A percentile compares a stretch with the other conserved stretches of the same genome.
These are phyloP conservation scores for Fusarium coffeatum DNA, from an alignment of 2,329 filamentous ascomycete species.

Conservation along the genomic window DNA sequence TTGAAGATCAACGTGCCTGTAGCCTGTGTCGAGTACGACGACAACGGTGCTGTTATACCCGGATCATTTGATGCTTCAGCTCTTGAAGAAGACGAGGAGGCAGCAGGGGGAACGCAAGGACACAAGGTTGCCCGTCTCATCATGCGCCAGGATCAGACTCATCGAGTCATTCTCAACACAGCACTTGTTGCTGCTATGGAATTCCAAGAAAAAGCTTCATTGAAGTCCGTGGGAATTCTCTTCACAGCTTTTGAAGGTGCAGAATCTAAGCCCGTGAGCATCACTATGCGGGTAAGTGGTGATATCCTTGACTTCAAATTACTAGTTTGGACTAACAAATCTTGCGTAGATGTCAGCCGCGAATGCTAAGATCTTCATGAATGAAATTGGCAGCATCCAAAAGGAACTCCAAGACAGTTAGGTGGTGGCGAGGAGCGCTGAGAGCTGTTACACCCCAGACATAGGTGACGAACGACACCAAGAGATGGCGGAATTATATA, in stretches of 20 bases:
- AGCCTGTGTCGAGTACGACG: conserved; percentile 66
- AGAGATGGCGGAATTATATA: conserved; percentile 20
- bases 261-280: conserved; percentile 65
- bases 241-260: conserved; percentile 72
- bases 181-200: conserved; percentile 81
- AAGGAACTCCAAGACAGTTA: conserved; percentile 60
- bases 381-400: conserved; percentile 62
- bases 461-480: conserved; percentile 19
- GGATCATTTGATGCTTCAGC: conserved; percentile 67
- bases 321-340: conserved; percentile 14
- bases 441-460: conserved; percentile 20
- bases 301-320: too few species aligned
- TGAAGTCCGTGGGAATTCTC: conserved; percentile 76
- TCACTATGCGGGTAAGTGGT: conserved; percentile 69
- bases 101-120: conserved; percentile 41
- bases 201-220: conserved; percentile 79
- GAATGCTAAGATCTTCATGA: conserved; percentile 64
- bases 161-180: conserved; percentile 88
- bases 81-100: conserved; percentile 59
- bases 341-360: conserved; percentile 61
- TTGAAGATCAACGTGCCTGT: conserved; percentile 84
- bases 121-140: conserved; percentile 77
- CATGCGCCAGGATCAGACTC: conserved; percentile 90
- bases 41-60: conserved; percentile 61
- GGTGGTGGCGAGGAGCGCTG: conserved; percentile 16